Percentiles rank a stretch among this genome's conserved stretches.
Evolutionary conservation across 495 filamentous ascomycete species (phyloP).

Genomic region (Jackrogersella minutella): DNA sequence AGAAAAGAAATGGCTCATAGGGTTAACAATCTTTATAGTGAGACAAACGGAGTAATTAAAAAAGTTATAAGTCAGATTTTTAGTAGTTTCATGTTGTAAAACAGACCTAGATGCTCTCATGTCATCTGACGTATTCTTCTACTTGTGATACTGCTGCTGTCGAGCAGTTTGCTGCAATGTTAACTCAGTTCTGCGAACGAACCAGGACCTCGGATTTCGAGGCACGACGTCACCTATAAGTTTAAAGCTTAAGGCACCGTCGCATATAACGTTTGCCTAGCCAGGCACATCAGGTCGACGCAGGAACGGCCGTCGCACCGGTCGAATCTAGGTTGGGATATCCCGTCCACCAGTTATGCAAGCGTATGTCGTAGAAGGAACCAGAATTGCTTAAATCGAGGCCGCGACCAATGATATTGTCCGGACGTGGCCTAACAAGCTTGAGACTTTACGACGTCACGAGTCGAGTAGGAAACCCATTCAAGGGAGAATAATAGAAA

Average conservation of each 20-base stretch:
- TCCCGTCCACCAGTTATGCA: neutral
- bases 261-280: slow-evolving; percentile 2
- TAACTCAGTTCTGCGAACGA: neutral
- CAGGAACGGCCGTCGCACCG: slow-evolving; percentile 17
- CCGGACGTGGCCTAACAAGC: neutral
- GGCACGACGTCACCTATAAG: neutral
- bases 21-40: neutral
- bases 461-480: neutral
- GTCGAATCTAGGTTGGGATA: slow-evolving; percentile 3
- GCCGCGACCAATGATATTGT: neutral
- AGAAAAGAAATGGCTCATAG: neutral
- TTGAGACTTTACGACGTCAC: neutral
- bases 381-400: neutral
- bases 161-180: too few species aligned
- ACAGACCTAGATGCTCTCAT: too few species aligned
- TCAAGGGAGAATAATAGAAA: neutral
- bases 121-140: too few species aligned
- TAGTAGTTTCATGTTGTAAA: neutral
- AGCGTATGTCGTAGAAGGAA: slow-evolving; percentile 1
- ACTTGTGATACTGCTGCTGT: too few species aligned
- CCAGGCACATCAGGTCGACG: slow-evolving; percentile 12
- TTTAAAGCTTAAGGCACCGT: neutral
- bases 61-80: neutral
- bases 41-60: neutral
- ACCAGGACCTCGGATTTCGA: slow-evolving; percentile 14